Base-by-base conservation (phyloP, 306 rosid genomes). In the Amphicarpaea edgeworthii region DNA sequence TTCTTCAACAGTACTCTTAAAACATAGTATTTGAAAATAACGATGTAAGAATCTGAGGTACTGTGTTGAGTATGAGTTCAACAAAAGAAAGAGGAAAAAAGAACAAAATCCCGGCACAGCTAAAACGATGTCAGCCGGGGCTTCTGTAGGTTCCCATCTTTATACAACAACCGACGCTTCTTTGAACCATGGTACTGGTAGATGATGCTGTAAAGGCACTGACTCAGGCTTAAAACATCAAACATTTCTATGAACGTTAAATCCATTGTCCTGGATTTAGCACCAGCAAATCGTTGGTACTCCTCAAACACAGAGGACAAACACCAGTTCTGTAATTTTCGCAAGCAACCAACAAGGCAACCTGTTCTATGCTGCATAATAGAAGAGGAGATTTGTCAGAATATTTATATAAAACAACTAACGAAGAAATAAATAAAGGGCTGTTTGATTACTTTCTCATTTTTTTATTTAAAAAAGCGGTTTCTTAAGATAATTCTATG, bases 241-340 rank as follows among this genome's bases (percentile, higher is more conserved):
- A 92, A 95, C 47, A 61, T 61, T 81, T 95, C 91, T 12, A 95
- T 89, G 42, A 95, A 95, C 58, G 76, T 87, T 79, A 92, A 34
- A 79, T 95, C 99, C 0, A 85, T 77, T 19, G 32, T 12, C 85
- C 99, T 87, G 1, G 97, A 85, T 78, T 92, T 95, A 69, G 80
- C 67, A 8, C 97, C 97, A 0, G 99, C 93, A 41, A 90, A 95
- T 38, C 81, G 81, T 82, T 83, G 81, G 78, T 95, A 95, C 87
- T 95, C 99, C 89, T 90, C 97, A 50, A 86, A 82, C 87, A 86
- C 97, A 19, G 93, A 89, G 0, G 96, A 46, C 88, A 90, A 49
- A 49, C 99, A 92, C 99, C 99, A 95, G 69, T 88, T 95, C 97
- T 95, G 97, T 58, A 92, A 74, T 77, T 95, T 95, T 23, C 99